Evolutionary conservation across 108 stramenopile genomes (phyloP), one percentile per base, ranked within the genome.

Genomic region (Chaetoceros muelleri): DNA sequence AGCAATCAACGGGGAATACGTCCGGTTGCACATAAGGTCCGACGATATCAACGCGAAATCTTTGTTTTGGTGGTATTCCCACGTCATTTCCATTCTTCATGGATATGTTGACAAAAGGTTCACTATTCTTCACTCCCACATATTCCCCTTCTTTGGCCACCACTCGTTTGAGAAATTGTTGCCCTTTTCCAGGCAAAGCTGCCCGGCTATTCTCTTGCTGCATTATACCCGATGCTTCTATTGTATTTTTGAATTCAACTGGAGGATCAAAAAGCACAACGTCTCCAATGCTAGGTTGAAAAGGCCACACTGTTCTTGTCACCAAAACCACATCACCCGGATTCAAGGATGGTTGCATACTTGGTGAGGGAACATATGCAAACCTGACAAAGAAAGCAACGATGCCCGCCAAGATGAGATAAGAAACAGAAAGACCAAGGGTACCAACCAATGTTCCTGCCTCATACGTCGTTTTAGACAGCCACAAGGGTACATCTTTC

Each of bases 191-290:
- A 0, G 72, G 66, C 19, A 64, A 58, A 64, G 52, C 21, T 62
- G 30, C 25, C n/a, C n/a, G n/a, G n/a, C n/a, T n/a, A 65, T 30
- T 28, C 53, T 53, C 30, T 46, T 68, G 26, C 34, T 18, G 31
- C 26, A 20, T 2, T 10, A 23, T 28, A 5, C 31, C 18, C 20
- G 61, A 70, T 26, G 68, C 70, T 7, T 65, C 59, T 31, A 75
- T 62, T 10, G 68, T 67, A 10, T 62, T 48, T 27, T 70, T 72
- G 23, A 84, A 53, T 30, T 75, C 67, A 23, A 27, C 23, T 1
- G 76, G 76, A 23, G 82, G 75, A 60, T 80, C 69, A 53, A 84
- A 84, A 44, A 84, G 68, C 24, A 75, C 71, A 1, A 84, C 72
- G 66, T 84, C 78, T 22, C 71, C 73, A 8, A 45, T 53, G 19